Base-by-base conservation (phyloP, 192 early-diverging fungal species). In the Endogone sp. region DNA sequence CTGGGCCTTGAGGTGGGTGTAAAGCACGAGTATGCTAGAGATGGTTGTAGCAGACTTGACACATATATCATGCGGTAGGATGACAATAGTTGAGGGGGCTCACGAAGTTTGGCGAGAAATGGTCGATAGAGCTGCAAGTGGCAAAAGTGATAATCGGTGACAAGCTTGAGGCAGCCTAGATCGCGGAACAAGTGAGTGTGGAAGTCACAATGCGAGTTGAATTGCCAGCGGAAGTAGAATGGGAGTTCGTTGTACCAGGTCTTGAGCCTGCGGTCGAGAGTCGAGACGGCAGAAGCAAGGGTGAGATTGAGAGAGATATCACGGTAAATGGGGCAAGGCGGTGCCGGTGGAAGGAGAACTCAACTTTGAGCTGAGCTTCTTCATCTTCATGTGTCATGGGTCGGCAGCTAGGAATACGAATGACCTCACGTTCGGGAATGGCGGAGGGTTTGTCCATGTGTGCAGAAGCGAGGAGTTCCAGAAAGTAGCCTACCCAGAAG, bases 81-180 rank as follows among this genome's bases (percentile, higher is more conserved):
- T 62, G 55, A 54, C 56, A 54, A 78, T 64, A 3, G 66, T 31
- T 21, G 68, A 70, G 25, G 62, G 49, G 23, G 62, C 27, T 69
- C 64, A 25, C 49, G 68, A 23, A 68, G 31, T 9, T 49, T 68
- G 20, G 69, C 58, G 3, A 78, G 62, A 28, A 78, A 74, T 2
- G 69, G 62, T 0, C 64, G 70, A 68, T 78, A 71, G 2, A 78
- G 31, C 29, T 78, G 76, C 20, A 71, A 74, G 3, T 74, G 30
- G 20, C 71, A 72, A 29, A 74, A 78, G 28, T 78, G 69, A 59
- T 78, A 78, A 60, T 78, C 76, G 25, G 71, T 70, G 4, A 62
- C 70, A 30, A 78, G 72, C 27, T 78, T 78, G 4, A 78, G 60
- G 56, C 76, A 78, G 2, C 71, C 68, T 65, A 73, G 76, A 13